Evolutionary conservation across 2,329 filamentous ascomycete species (phyloP).

Genomic region (Mycosphaerella sp.): DNA sequence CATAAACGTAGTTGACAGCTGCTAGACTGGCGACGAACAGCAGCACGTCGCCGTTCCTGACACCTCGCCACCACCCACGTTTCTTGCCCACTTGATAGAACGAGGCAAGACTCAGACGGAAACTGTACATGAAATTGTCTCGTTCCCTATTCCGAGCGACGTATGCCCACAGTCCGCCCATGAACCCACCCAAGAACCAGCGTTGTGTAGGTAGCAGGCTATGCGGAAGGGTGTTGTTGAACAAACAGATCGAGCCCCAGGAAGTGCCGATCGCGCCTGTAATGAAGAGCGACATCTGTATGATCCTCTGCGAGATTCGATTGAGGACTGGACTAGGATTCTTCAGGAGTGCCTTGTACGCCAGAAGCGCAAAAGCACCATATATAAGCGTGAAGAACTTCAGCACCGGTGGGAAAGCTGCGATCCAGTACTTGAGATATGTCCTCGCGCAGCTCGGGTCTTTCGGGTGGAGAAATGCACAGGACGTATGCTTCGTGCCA

Average conservation of each 20-base stretch:
- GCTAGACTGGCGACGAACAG: slow-evolving; percentile 76
- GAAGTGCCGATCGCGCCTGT: slow-evolving; percentile 77
- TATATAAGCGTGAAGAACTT: slow-evolving; percentile 73
- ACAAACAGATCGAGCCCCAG: slow-evolving; percentile 86
- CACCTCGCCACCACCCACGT: slow-evolving; percentile 76
- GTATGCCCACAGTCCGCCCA: slow-evolving; percentile 80
- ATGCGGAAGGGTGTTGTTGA: slow-evolving; percentile 71
- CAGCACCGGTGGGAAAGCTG: slow-evolving; percentile 69
- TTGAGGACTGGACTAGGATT: slow-evolving; percentile 63
- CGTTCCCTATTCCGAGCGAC: slow-evolving; percentile 61
- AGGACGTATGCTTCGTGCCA: slow-evolving; percentile 75
- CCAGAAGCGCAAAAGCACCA: slow-evolving; percentile 62
- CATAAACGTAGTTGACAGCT: slow-evolving; percentile 69
- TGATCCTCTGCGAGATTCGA: slow-evolving; percentile 58
- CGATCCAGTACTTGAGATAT: slow-evolving; percentile 80
- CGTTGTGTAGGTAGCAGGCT: slow-evolving; percentile 71
- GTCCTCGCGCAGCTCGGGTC: slow-evolving; percentile 85
- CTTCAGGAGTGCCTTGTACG: slow-evolving; percentile 61
- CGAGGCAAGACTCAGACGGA: slow-evolving; percentile 71
- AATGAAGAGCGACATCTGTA: slow-evolving; percentile 69
- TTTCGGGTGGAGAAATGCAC: slow-evolving; percentile 78
- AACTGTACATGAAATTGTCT: slow-evolving; percentile 69
- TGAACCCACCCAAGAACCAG: slow-evolving; percentile 81
- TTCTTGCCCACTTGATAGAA: slow-evolving; percentile 94
- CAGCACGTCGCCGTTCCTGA: slow-evolving; percentile 75